Evolutionary conservation across 345 rosid species (phyloP).

Genomic region (Boechera stricta): DNA sequence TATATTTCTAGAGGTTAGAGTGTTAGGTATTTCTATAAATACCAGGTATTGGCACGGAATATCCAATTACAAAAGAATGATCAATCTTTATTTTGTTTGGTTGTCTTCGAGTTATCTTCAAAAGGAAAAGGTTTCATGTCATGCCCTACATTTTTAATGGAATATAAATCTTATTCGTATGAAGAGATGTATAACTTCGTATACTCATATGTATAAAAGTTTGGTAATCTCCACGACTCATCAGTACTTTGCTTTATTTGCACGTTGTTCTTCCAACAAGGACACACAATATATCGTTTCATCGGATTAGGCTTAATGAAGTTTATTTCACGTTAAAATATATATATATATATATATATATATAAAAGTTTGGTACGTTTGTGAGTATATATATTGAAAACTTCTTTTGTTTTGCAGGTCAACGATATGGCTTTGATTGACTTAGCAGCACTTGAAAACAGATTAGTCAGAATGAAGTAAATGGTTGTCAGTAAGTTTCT

Average conservation of each 20-base stretch:
- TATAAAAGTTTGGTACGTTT: neutral
- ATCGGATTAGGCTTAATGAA: no score
- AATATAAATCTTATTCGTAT: neutral
- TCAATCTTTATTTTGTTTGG: neutral
- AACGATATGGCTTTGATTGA: constrained; percentile 43
- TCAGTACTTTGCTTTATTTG: no score
- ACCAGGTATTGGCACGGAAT: neutral
- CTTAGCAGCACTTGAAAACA: constrained; percentile 37
- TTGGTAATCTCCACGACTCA: neutral
- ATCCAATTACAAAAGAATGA: neutral
- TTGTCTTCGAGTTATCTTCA: neutral
- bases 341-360: no score
- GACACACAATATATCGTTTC: no score
- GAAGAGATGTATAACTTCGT: neutral
- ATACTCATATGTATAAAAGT: neutral
- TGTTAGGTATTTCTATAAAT: neutral
- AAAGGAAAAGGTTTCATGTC: neutral
- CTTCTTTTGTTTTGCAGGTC: constrained; percentile 50
- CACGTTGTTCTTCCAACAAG: no score
- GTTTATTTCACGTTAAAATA: no score
- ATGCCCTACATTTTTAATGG: neutral
- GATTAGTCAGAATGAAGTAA: constrained; percentile 36
- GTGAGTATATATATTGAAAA: neutral
- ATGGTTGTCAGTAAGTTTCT: constrained; percentile 19
- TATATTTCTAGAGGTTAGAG: neutral